Base-by-base conservation (phyloP, 1,139 yeast species). In the Casaregolazyma lundiana region DNA sequence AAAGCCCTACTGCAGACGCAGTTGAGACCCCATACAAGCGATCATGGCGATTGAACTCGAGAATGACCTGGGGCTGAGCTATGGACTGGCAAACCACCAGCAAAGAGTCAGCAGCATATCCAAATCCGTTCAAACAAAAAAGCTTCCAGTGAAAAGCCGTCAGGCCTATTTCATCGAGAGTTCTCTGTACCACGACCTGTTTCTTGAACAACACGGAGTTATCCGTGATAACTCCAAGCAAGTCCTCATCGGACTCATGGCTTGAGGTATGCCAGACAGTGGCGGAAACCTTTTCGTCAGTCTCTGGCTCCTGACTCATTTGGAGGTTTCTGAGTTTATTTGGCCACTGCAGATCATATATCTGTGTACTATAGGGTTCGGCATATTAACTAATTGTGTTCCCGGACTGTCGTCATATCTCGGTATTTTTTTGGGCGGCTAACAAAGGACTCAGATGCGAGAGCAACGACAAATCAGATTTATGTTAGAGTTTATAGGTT, bases 41-140 rank as follows among this genome's bases (percentile, higher is more conserved):
- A 30, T 50, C 49, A 18, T 45, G 44, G 30, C 54, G 42, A 47
- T 52, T 52, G 45, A 58, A 58, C 48, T 58, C 60, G 36, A 50
- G 41, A 41, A 55, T 54, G 35, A 58, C 55, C 37, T 56, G 60
- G 4, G 58, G 52, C 38, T 64, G 69, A 18, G 74, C 76, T 1
- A 77, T 64, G 8, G 73, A 63, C 51, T 73, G 77, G 46, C 75
- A 58, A 56, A 68, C 68, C 36, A 71, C 73, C 54, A 80, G 65
- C 57, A 77, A 80, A 15, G 82, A 76, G 58, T 80, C 84, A 21
- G 77, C 79, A 4, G 81, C 75, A 57, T 80, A 80, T 20, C 85
- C 85, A 70, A 78, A 72, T n/a, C 85, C 84, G 30, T 56, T 57
- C n/a, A 58, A 46, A 30, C 53, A 50, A 20, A 57, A 57, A 7